Evolutionary conservation across 1,139 yeast genomes (phyloP).

Genomic region (Debaryomyces sp.): DNA sequence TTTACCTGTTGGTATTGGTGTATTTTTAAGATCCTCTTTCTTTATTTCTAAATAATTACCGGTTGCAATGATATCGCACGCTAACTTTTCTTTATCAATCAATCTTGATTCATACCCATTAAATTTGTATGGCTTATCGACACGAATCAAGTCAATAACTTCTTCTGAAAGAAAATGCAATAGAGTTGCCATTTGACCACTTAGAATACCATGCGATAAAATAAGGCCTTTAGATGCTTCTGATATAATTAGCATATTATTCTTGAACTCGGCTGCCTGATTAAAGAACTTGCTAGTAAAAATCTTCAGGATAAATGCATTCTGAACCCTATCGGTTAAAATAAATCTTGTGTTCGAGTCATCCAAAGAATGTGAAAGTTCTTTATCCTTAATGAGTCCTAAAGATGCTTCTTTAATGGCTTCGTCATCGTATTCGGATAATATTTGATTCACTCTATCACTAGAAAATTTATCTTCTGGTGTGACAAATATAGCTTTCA

Average conservation of each 20-base stretch:
- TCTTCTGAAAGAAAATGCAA: slow-evolving; percentile 46
- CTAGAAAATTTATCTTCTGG: slow-evolving; percentile 50
- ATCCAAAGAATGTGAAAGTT: slow-evolving; percentile 51
- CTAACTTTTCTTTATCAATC: slow-evolving; percentile 60
- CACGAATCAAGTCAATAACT: slow-evolving; percentile 45
- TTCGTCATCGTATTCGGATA: slow-evolving; percentile 46
- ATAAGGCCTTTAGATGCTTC: slow-evolving; percentile 53
- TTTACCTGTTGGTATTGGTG: slow-evolving; percentile 56
- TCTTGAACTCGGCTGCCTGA: slow-evolving; percentile 48
- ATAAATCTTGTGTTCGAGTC: slow-evolving; percentile 52
- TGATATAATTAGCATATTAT: slow-evolving; percentile 38
- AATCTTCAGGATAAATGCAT: slow-evolving; percentile 41
- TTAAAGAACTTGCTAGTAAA: slow-evolving; percentile 42
- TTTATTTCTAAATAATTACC: slow-evolving; percentile 9
- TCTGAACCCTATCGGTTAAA: slow-evolving; percentile 59
- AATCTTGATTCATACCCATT: slow-evolving; percentile 66
- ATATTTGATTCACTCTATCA: slow-evolving; percentile 42
- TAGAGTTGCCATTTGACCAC: slow-evolving; percentile 59
- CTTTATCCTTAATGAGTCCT: slow-evolving; percentile 56
- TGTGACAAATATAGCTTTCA: slow-evolving; percentile 67
- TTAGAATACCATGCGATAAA: slow-evolving; percentile 59
- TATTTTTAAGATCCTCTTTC: slow-evolving; percentile 9
- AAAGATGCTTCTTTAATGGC: slow-evolving; percentile 51
- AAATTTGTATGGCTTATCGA: slow-evolving; percentile 54
- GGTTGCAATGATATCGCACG: slow-evolving; percentile 58